phyloP scores from a whole-genome alignment of 306 rosid genomes.

The Ceratonia siliqua region DNA sequence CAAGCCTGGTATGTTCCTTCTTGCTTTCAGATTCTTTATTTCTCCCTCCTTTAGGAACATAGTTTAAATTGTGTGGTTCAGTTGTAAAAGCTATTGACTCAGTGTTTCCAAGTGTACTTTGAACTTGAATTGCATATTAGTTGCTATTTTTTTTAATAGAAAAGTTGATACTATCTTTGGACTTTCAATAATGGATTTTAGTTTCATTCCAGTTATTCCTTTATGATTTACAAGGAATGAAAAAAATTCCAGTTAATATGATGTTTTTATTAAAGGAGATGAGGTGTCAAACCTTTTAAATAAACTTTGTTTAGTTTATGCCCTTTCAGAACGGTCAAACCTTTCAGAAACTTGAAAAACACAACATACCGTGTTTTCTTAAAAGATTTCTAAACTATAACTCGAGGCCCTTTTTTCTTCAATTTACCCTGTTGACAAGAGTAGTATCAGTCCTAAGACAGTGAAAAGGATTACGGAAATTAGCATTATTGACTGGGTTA shows the following conservation, averaged over 20 bases:
- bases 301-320: not conserved
- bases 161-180: not conserved
- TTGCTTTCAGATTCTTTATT: not conserved
- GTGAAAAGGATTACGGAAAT: too few species aligned
- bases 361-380: not conserved
- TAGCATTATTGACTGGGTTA: not conserved
- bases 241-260: too few species aligned
- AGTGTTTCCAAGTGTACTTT: not conserved
- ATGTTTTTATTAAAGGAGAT: not conserved
- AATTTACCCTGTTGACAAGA: too few species aligned
- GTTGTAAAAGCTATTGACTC: not conserved
- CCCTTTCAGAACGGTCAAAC: not conserved
- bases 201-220: not conserved
- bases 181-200: not conserved
- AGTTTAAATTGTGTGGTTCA: not conserved
- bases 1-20: slow-evolving; percentile 66
- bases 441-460: not conserved
- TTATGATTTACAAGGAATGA: not conserved
- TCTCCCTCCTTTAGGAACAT: not conserved
- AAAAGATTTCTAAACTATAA: not conserved
- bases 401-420: too few species aligned
- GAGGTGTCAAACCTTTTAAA: not conserved
- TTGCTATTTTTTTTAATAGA: not conserved
- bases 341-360: not conserved
- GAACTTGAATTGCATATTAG: not conserved